A percentile compares a stretch with the other conserved stretches of the same genome.
These are phyloP conservation scores for Ophiostoma sp. DNA, from an alignment of 2,329 filamentous ascomycete species.

Conservation along the genomic window DNA sequence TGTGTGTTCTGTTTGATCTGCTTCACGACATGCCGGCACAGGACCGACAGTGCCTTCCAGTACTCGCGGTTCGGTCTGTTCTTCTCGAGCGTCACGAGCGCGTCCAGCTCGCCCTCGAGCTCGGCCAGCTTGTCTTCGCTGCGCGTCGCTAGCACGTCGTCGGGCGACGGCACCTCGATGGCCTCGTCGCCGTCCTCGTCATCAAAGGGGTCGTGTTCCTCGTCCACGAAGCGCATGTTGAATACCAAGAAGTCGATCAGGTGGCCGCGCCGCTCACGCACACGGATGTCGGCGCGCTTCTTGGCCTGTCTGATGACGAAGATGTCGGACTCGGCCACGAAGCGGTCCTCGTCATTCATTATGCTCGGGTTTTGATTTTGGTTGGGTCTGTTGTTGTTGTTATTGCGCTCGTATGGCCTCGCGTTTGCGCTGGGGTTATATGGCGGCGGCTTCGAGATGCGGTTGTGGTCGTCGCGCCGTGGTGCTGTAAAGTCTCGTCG, in stretches of 20 bases:
- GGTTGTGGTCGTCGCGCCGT: conserved; percentile 49
- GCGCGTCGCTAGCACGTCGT: conserved; percentile 71
- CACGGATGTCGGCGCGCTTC: conserved; percentile 93
- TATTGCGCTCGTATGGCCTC: background rate
- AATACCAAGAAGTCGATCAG: conserved; percentile 93
- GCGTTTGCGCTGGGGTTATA: background rate
- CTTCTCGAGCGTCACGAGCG: conserved; percentile 76
- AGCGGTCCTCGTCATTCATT: conserved; percentile 68
- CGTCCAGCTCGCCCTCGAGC: conserved; percentile 72
- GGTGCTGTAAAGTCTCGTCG: conserved; percentile 49
- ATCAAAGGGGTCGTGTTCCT: conserved; percentile 77
- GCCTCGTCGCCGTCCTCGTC: conserved; percentile 70
- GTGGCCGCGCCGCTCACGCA: conserved; percentile 83
- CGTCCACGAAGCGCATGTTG: conserved; percentile 80
- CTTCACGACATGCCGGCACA: conserved; percentile 63
- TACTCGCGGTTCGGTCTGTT: conserved; percentile 75
- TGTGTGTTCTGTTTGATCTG: conserved; percentile 51
- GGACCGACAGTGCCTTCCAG: conserved; percentile 83
- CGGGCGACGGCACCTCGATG: conserved; percentile 72
- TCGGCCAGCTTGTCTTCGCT: conserved; percentile 60
- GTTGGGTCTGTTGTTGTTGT: background rate
- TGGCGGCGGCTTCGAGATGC: conserved; percentile 44
- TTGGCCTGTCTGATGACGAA: conserved; percentile 96
- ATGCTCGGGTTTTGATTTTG: conserved; percentile 28
- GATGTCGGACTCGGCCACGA: conserved; percentile 89